Evolutionary conservation across 2,329 filamentous ascomycete genomes (phyloP).

Genomic region (Colletotrichum tamarilloi): DNA sequence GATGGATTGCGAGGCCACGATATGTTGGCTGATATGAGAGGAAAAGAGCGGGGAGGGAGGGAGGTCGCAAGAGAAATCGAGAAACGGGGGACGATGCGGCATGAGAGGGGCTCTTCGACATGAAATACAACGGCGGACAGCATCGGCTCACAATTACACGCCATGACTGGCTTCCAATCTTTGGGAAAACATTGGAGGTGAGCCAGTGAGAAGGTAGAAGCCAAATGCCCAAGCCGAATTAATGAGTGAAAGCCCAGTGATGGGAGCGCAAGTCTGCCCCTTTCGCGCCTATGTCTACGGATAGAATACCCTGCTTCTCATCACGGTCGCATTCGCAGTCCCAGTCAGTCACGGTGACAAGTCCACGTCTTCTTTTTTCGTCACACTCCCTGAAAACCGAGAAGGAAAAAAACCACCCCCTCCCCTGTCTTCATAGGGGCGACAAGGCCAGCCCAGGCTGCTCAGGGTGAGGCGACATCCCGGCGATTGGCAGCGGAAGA

Average conservation of each 20-base stretch:
- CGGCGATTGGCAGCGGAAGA: constrained; percentile 26
- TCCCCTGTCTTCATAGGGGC: neutral
- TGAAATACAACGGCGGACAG: constrained; percentile 4
- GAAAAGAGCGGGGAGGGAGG: constrained; percentile 20
- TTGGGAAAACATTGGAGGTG: neutral
- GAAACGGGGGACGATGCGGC: neutral
- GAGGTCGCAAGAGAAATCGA: neutral
- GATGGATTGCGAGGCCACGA: neutral
- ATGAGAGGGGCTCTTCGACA: neutral
- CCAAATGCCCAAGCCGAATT: neutral
- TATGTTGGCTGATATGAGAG: constrained; percentile 25
- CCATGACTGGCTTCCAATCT: neutral
- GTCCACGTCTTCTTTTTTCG: neutral
- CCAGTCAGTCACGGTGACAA: constrained; percentile 6
- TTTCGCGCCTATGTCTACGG: neutral
- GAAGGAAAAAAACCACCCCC: neutral
- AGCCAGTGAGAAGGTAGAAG: neutral
- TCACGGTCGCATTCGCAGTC: constrained; percentile 17
- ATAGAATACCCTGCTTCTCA: neutral
- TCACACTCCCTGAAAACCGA: neutral
- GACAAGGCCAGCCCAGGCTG: constrained; percentile 24
- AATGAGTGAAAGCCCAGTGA: neutral
- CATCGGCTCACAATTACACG: neutral
- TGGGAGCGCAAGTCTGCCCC: neutral
- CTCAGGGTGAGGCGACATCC: constrained; percentile 19